Percentiles rank a stretch among this genome's conserved stretches.
phyloP scores from a whole-genome alignment of 169 alveolate species.

The Besnoitia besnoiti region DNA sequence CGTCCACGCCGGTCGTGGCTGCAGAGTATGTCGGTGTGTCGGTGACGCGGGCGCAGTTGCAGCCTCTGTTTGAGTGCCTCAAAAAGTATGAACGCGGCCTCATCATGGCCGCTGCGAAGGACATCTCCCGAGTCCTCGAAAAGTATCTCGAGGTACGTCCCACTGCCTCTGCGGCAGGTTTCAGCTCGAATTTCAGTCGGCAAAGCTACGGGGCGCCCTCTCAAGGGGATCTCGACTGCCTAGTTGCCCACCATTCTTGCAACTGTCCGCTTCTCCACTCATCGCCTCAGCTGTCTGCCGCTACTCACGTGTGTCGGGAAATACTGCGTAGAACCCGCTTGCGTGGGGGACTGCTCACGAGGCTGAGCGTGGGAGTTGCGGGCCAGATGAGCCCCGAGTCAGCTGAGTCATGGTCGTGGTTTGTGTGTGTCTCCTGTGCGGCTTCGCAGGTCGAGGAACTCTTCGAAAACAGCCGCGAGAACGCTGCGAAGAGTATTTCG shows the following conservation, averaged over 20 bases:
- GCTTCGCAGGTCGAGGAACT: constrained; percentile 33
- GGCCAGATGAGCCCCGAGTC: too few species aligned
- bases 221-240: background rate
- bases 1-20: background rate
- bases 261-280: background rate
- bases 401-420: too few species aligned
- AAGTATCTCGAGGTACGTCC: constrained; percentile 31
- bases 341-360: too few species aligned
- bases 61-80: constrained; percentile 22
- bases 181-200: background rate
- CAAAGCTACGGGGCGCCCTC: background rate
- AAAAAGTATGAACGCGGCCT: constrained; percentile 32
- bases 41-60: constrained; percentile 31
- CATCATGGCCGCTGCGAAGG: constrained; percentile 42
- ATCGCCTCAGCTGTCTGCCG: too few species aligned
- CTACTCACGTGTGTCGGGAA: too few species aligned
- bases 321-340: too few species aligned
- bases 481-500: constrained; percentile 29
- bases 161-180: background rate
- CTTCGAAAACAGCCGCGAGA: constrained; percentile 20
- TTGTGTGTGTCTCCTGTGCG: background rate
- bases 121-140: constrained; percentile 15
- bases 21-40: constrained; percentile 27
- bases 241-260: background rate
- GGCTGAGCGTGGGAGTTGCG: too few species aligned